phyloP scores from a whole-genome alignment of 1,139 yeast genomes.

The Pichia sp. region DNA sequence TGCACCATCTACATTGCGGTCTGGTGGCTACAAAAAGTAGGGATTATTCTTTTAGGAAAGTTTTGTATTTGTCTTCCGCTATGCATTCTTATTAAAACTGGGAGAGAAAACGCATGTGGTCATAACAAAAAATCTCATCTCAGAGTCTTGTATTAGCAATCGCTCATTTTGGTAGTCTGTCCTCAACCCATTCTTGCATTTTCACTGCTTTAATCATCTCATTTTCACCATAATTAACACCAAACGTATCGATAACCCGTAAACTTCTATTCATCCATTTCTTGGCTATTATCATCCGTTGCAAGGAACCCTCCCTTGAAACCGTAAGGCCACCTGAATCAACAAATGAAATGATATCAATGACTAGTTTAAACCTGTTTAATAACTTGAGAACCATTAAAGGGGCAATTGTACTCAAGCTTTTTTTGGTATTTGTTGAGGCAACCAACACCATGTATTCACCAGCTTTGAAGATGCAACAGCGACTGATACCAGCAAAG shows the following conservation, averaged over 20 bases:
- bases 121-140: too few relatives aligned
- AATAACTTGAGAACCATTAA: conserved; percentile 71
- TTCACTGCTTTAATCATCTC: conserved; percentile 30
- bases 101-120: too few relatives aligned
- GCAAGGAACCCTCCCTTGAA: conserved; percentile 67
- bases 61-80: too few relatives aligned
- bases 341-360: conserved; percentile 80
- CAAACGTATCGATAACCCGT: conserved; percentile 32
- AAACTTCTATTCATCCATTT: conserved; percentile 43
- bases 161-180: neutral
- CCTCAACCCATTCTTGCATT: conserved; percentile 14
- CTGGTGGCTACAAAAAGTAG: too few relatives aligned
- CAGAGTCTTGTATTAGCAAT: too few relatives aligned
- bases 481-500: conserved; percentile 11
- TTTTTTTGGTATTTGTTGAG: conserved; percentile 32
- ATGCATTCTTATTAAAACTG: too few relatives aligned
- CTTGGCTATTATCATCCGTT: conserved; percentile 59
- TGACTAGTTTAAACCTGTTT: conserved; percentile 75
- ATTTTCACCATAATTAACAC: conserved; percentile 59
- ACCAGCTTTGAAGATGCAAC: conserved; percentile 63
- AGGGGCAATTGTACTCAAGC: conserved; percentile 72
- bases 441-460: conserved; percentile 75
- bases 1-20: too few relatives aligned
- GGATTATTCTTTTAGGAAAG: too few relatives aligned
- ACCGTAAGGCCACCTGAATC: conserved; percentile 56